Evolutionary conservation across 179 eudicot genomes (phyloP), one percentile per base, ranked within the genome.

Genomic region (Gypsophila paniculata): DNA sequence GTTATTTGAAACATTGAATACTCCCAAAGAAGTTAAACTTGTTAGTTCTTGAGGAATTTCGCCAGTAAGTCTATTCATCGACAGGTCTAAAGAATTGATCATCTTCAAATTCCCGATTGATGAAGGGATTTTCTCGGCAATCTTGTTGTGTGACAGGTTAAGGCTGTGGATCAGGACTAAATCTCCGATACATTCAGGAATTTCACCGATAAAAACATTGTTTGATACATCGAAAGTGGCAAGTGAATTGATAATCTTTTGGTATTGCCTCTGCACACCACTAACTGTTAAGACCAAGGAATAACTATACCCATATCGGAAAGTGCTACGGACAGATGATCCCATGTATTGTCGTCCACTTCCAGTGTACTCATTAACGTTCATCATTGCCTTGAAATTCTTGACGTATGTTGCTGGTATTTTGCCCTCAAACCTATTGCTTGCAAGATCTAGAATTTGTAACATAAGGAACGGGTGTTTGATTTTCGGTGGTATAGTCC

Each of bases 21-120:
- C n/a, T n/a, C n/a, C n/a, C n/a, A n/a, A n/a, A n/a, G n/a, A n/a
- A n/a, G n/a, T n/a, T n/a, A n/a, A n/a, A n/a, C n/a, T n/a, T n/a
- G n/a, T n/a, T n/a, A n/a, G n/a, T n/a, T n/a, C n/a, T n/a, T n/a
- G 11, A 3, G 80, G 78, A 19, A 76, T 77, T 26, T 49, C 2
- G 2, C 80, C 78, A 1, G 63, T 59, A 58, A 80, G 49, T 29
- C 17, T 19, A 73, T 80, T 80, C 29, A 57, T 79, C 72, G n/a
- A n/a, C n/a, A n/a, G n/a, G n/a, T n/a, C n/a, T n/a, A n/a, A n/a
- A n/a, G n/a, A n/a, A n/a, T n/a, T n/a, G n/a, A n/a, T n/a, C n/a
- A n/a, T n/a, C n/a, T n/a, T n/a, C n/a, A n/a, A n/a, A n/a, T n/a
- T n/a, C n/a, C n/a, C n/a, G n/a, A n/a, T n/a, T n/a, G n/a, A n/a